phyloP scores from a whole-genome alignment of 1,139 yeast genomes.

The Yamadazyma songkhlaensis region DNA sequence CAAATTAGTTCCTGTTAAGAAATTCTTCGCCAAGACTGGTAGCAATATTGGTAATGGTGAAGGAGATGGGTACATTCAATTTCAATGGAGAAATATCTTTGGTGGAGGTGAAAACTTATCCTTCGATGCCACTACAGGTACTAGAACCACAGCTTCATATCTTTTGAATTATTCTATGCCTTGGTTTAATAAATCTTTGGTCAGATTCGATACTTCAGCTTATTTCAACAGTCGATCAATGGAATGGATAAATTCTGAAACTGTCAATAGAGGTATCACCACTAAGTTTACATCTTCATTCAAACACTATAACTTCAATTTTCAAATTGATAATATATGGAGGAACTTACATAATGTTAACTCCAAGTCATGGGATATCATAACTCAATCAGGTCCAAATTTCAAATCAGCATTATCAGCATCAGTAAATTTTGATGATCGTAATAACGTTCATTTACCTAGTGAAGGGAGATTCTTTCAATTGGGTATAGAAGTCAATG shows the following conservation, averaged over 20 bases:
- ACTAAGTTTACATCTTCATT: conserved; percentile 44
- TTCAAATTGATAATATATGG: conserved; percentile 68
- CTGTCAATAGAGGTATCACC: conserved; percentile 61
- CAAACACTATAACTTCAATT: conserved; percentile 46
- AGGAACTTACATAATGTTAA: conserved; percentile 53
- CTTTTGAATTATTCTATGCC: conserved; percentile 66
- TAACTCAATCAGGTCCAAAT: conserved; percentile 56
- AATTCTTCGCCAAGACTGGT: conserved; percentile 81
- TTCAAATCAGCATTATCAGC: conserved; percentile 58
- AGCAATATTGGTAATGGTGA: conserved; percentile 93
- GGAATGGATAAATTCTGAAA: conserved; percentile 58
- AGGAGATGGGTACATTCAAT: conserved; percentile 85
- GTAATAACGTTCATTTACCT: conserved; percentile 58
- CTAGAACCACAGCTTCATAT: conserved; percentile 76
- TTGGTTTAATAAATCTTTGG: conserved; percentile 45
- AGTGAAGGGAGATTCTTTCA: conserved; percentile 54
- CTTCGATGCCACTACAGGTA: conserved; percentile 76
- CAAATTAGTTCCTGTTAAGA: conserved; percentile 57
- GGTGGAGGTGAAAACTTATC: conserved; percentile 85
- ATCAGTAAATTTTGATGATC: conserved; percentile 50
- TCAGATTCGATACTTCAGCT: conserved; percentile 53
- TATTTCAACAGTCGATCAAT: conserved; percentile 59
- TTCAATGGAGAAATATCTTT: conserved; percentile 72
- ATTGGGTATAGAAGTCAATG: conserved; percentile 58
- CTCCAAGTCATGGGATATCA: conserved; percentile 32